These are phyloP conservation scores for Polygonum aviculare DNA, from an alignment of 148 eudicot species.

Conservation along the genomic window DNA sequence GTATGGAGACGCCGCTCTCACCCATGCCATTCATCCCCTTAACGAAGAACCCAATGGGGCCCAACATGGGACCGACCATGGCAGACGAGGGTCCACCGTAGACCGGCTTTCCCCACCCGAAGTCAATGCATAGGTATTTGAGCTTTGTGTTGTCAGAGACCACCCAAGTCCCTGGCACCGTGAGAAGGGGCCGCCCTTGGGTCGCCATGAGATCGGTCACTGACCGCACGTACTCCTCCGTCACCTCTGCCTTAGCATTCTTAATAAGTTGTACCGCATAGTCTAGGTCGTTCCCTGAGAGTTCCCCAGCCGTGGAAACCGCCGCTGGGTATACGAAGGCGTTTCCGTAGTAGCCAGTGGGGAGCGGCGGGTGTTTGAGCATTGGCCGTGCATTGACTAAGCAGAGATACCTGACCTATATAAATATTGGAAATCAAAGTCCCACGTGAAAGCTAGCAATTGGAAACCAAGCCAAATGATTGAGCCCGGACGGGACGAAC, in stretches of 20 bases:
- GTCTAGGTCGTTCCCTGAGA: slow-evolving; percentile 7
- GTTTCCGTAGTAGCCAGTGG: slow-evolving; percentile 21
- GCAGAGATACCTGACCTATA: background rate
- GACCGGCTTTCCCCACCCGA: slow-evolving; percentile 25
- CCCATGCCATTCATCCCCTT: background rate
- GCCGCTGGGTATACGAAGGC: slow-evolving; percentile 6
- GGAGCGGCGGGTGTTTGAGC: background rate
- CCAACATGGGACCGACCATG: background rate
- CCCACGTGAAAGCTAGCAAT: no score
- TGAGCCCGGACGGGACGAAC: no score
- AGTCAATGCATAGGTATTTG: slow-evolving; percentile 12
- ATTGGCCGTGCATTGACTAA: slow-evolving; percentile 10
- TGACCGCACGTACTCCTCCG: slow-evolving; percentile 16
- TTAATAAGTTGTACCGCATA: slow-evolving; percentile 17
- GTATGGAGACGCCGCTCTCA: background rate
- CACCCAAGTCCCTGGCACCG: background rate
- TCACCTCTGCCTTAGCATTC: slow-evolving; percentile 14
- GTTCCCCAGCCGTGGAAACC: slow-evolving; percentile 5
- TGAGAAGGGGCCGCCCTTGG: background rate
- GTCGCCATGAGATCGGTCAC: slow-evolving; percentile 11
- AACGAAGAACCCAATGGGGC: background rate
- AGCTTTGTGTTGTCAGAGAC: slow-evolving; percentile 12
- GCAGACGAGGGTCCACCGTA: slow-evolving; percentile 13
- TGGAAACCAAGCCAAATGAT: no score
- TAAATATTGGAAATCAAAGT: background rate